phyloP scores from a whole-genome alignment of 2,329 filamentous ascomycete species.

The Chalara sp. region DNA sequence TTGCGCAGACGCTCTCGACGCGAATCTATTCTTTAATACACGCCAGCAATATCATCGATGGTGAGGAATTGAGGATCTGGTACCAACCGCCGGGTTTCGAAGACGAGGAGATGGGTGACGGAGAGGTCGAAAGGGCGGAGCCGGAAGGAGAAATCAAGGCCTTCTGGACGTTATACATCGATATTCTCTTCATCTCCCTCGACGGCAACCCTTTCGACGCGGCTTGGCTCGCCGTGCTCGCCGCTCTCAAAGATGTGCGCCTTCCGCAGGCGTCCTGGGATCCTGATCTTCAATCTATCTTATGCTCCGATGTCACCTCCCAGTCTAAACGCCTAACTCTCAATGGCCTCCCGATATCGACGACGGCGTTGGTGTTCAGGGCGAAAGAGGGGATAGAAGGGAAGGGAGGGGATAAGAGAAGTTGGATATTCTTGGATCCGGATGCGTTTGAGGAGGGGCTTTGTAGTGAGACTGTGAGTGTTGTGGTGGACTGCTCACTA shows the following conservation, averaged over 20 bases:
- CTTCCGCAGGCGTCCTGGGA: constrained; percentile 81
- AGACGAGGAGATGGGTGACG: constrained; percentile 38
- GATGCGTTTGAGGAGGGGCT: constrained; percentile 85
- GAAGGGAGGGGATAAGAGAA: constrained; percentile 42
- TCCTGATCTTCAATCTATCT: constrained; percentile 66
- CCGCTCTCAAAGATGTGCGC: constrained; percentile 70
- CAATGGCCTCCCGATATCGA: constrained; percentile 63
- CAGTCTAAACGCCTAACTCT: constrained; percentile 52
- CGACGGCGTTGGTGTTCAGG: constrained; percentile 73
- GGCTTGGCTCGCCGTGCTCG: constrained; percentile 77
- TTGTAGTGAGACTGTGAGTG: constrained; percentile 74
- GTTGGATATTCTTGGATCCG: constrained; percentile 80
- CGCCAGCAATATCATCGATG: constrained; percentile 57
- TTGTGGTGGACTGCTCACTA: constrained; percentile 62
- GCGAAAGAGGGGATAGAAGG: constrained; percentile 37
- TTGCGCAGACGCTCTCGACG: constrained; percentile 78
- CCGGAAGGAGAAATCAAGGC: constrained; percentile 58
- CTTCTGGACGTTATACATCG: constrained; percentile 93
- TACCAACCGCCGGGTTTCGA: constrained; percentile 44
- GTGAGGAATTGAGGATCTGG: constrained; percentile 67
- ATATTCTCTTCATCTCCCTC: constrained; percentile 88
- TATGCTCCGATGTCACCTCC: constrained; percentile 60
- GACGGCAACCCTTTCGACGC: constrained; percentile 91
- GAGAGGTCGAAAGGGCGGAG: constrained; percentile 23
- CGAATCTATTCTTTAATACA: constrained; percentile 72